phyloP scores from a whole-genome alignment of 1,284 basidiomycete genomes.

The Golubevia pallescens region DNA sequence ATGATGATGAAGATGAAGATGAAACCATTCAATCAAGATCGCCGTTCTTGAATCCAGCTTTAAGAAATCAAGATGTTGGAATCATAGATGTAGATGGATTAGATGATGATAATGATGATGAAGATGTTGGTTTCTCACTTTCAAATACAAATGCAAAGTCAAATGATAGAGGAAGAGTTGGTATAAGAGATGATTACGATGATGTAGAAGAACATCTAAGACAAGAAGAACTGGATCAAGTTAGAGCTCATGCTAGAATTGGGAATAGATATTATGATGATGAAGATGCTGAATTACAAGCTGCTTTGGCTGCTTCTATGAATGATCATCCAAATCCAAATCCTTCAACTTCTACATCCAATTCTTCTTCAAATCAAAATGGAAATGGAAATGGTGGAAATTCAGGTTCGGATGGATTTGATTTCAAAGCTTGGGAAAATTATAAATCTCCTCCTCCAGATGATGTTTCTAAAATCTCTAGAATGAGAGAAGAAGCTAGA shows the following conservation, averaged over 20 bases:
- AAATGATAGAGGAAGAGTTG: constrained; percentile 19
- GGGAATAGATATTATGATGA: constrained; percentile 46
- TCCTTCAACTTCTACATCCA: constrained; percentile 8
- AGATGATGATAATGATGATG: too few relatives aligned
- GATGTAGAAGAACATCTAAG: constrained; percentile 23
- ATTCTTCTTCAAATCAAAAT: background rate
- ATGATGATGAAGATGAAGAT: too few relatives aligned
- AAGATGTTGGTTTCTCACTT: constrained; percentile 29
- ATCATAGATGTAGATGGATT: too few relatives aligned
- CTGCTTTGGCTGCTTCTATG: constrained; percentile 44
- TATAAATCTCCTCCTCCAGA: constrained; percentile 21
- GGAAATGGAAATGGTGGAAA: background rate
- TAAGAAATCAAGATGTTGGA: too few relatives aligned
- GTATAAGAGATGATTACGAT: constrained; percentile 29
- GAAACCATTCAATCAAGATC: too few relatives aligned
- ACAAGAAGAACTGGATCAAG: constrained; percentile 31
- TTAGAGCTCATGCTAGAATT: constrained; percentile 28
- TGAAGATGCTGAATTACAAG: constrained; percentile 50
- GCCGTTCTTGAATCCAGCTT: too few relatives aligned
- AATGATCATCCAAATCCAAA: constrained; percentile 26
- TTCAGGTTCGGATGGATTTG: constrained; percentile 15
- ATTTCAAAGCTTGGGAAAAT: background rate
- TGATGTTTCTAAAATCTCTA: constrained; percentile 37
- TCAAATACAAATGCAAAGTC: constrained; percentile 26
- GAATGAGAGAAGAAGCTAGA: constrained; percentile 36